A percentile compares a stretch with the other conserved stretches of the same genome.
phyloP scores from a whole-genome alignment of 2,329 filamentous ascomycete species.

The Microcera coccophila region DNA sequence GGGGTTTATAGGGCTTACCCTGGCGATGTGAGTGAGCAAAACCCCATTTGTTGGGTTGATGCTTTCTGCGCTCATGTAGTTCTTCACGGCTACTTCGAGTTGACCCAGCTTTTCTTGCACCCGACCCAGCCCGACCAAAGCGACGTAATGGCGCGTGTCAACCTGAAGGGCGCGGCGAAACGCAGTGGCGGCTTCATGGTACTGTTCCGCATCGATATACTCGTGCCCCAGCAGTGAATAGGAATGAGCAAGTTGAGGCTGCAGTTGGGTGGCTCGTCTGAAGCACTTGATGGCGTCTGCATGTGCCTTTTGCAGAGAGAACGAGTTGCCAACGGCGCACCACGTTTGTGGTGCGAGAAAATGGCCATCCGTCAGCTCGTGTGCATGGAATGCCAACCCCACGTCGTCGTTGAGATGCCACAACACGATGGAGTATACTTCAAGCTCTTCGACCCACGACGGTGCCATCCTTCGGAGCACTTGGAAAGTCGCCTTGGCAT shows the following conservation, averaged over 20 bases:
- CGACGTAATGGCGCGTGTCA: constrained; percentile 17
- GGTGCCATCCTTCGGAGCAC: constrained; percentile 12
- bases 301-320: constrained; percentile 11
- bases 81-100: constrained; percentile 12
- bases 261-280: constrained; percentile 14
- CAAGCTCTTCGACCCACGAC: constrained; percentile 18
- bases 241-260: constrained; percentile 13
- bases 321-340: constrained; percentile 19
- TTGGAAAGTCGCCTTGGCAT: constrained; percentile 16
- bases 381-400: constrained; percentile 17
- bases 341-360: constrained; percentile 17
- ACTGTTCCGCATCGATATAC: constrained; percentile 17
- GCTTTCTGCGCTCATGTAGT: constrained; percentile 15
- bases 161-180: constrained; percentile 16
- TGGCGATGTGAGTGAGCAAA: constrained; percentile 19
- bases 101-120: constrained; percentile 16
- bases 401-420: constrained; percentile 23
- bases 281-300: constrained; percentile 19
- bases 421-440: constrained; percentile 20
- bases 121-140: constrained; percentile 18
- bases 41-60: constrained; percentile 17
- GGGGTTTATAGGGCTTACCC: too few species aligned
- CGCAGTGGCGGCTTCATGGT: constrained; percentile 11
- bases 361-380: constrained; percentile 16
- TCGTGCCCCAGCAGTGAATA: constrained; percentile 20